phyloP scores from a whole-genome alignment of 1,139 yeast species.

The Diutina pseudorugosa region DNA sequence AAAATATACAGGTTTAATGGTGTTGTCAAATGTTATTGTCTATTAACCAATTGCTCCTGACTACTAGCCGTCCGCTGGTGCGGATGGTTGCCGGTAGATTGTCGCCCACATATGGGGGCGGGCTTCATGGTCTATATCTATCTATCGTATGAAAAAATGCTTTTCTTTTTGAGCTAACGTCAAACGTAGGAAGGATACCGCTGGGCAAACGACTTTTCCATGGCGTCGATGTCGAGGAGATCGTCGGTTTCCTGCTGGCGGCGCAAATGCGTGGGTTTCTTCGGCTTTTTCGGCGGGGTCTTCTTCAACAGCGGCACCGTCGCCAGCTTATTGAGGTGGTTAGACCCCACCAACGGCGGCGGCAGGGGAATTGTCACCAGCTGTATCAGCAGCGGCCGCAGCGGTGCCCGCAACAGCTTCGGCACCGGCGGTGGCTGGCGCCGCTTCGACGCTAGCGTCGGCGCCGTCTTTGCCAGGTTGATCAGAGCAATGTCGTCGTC shows the following conservation, averaged over 20 bases:
- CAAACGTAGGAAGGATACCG: conserved; percentile 43
- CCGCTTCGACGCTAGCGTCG: not conserved
- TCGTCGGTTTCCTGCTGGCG: conserved; percentile 17
- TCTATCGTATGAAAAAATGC: not conserved
- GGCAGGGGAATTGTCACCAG: not conserved
- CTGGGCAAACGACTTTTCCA: conserved; percentile 40
- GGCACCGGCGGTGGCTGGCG: conserved; percentile 4
- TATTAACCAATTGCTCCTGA: too few relatives aligned
- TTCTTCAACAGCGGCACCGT: conserved; percentile 14
- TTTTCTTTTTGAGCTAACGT: too few relatives aligned
- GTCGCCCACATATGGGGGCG: too few relatives aligned
- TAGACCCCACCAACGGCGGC: too few relatives aligned
- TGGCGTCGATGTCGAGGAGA: conserved; percentile 41
- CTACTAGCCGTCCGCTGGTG: not conserved
- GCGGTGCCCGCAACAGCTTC: not conserved
- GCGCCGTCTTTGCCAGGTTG: conserved; percentile 11
- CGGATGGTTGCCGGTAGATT: too few relatives aligned
- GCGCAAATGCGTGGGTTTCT: conserved; percentile 45
- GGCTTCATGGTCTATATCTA: not conserved
- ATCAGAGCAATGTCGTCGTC: conserved; percentile 25
- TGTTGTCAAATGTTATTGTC: too few relatives aligned
- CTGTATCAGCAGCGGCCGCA: not conserved
- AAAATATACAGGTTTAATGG: too few relatives aligned
- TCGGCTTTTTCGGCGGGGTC: conserved; percentile 49
- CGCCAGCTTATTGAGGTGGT: not conserved